Base-by-base conservation (phyloP, 257 asterid genomes). In the Schizonepeta tenuifolia region DNA sequence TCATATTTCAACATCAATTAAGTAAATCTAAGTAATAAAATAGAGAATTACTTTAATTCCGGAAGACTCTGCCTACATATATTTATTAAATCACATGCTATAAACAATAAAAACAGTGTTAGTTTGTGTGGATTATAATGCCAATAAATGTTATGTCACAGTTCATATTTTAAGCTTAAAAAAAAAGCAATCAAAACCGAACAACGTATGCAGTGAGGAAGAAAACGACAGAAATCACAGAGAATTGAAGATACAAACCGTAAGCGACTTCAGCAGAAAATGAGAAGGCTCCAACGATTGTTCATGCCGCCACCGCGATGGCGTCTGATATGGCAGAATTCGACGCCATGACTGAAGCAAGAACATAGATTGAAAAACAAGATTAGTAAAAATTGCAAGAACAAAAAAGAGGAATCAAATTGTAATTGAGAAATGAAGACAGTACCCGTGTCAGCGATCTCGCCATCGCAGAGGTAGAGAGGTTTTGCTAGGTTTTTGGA, bases 401-500 rank as follows among this genome's bases (percentile, higher is more conserved):
- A 20, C 20, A 31, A 44, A 24, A 65, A 12, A 46, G 54, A 62
- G 36, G 22, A n/a, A 50, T 11, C 40, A n/a, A n/a, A 50, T 11
- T 46, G 69, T 53, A 20, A 35, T 47, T 24, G n/a, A 22, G 15
- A 14, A 11, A 43, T 63, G 36, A 77, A 69, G 53, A 58, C 40
- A 54, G 55, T 55, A 78, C 88, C 84, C 70, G 82, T 46, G 53
- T 22, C 41, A 84, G 77, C 66, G 82, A 76, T 81, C 73, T 78
- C 75, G 88, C 85, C 88, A 83, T 83, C 71, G 57, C 35, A 54
- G 69, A 44, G 57, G 60, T n/a, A 7, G 26, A 24, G 26, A 65
- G 78, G 71, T 77, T 81, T 77, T 73, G 69, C 65, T 36, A 78
- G 86, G 86, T 83, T 67, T 82, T 75, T 66, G 26, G 75, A n/a